Base-by-base conservation (phyloP, 345 rosid species). In the Bruguiera sexangula region DNA sequence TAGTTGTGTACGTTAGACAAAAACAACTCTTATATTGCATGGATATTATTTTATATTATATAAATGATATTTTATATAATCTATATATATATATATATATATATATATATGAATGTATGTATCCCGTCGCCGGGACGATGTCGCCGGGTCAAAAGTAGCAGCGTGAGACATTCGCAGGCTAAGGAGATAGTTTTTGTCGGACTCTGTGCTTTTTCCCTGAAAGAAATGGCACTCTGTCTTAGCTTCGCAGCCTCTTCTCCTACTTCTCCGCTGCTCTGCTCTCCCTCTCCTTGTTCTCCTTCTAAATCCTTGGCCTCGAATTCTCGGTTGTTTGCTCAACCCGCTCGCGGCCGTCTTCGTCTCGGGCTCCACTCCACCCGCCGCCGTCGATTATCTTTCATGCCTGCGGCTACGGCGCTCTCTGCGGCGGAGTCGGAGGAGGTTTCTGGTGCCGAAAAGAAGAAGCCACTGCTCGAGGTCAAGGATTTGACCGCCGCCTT, bases 401-500 rank as follows among this genome's bases (percentile, higher is more conserved):
- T 3, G 50, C 48, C 19, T 18, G 18, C 19, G 50, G 50, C 69
- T 36, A 19, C 62, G 18, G 19, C 19, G 18, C 3, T 11, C 1
- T 2, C 18, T 0, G 30, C 75, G 22, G 63, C 43, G 0, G 66
- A 21, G 4, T 15, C 52, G 11, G 51, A 20, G 5, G 72, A 46
- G 32, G 7, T 48, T 9, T 19, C 57, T 20, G 32, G 55, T 31
- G 15, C 57, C 1, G 19, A 46, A 4, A 63, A 76, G 29, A 81
- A 79, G 77, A 73, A 64, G 64, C 96, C 92, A 55, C 86, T 95
- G 67, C 96, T 96, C 10, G 86, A 89, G 65, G 97, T 92, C 80
- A 86, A 73, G 65, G 93, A 80, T 73, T 80, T 96, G 79, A 92
- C 84, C 37, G 98, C 96, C 1, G 94, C 85, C 60, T 84, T 96